Conservation (phyloP, 495 filamentous ascomycete species). For the Neurospora pannonica region DNA sequence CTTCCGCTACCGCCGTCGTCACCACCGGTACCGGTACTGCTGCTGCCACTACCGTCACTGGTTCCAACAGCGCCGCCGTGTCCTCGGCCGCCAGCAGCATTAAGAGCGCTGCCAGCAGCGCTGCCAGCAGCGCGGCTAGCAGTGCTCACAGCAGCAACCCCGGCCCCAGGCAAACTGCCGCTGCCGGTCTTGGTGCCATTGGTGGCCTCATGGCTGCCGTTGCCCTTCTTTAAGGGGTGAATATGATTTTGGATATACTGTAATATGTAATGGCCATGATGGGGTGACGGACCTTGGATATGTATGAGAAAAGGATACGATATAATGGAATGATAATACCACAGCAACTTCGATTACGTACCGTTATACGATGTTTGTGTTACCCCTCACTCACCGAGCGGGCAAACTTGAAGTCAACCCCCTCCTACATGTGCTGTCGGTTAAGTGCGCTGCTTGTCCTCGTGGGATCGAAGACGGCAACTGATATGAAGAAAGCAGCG, state of each 20-base stretch:
- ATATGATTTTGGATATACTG: no score
- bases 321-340: neutral
- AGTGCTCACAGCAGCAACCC: slow-evolving; percentile 9
- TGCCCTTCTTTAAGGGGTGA: slow-evolving; percentile 23
- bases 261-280: neutral
- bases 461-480: neutral
- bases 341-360: neutral
- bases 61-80: neutral
- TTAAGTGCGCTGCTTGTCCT: neutral
- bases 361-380: neutral
- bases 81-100: slow-evolving; percentile 3
- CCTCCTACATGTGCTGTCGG: neutral
- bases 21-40: slow-evolving; percentile 12
- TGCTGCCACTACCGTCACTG: slow-evolving; percentile 8
- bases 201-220: slow-evolving; percentile 23
- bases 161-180: slow-evolving; percentile 18
- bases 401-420: neutral
- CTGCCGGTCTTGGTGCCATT: slow-evolving; percentile 21
- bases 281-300: neutral
- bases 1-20: slow-evolving; percentile 12
- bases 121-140: neutral
- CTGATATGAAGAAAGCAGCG: neutral
- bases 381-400: neutral
- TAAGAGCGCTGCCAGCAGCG: neutral
- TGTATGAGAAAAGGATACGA: neutral